Evolutionary conservation across 805 yeast genomes (phyloP), one percentile per base, ranked within the genome.

Genomic region (Saccharomycopsis guyanensis): DNA sequence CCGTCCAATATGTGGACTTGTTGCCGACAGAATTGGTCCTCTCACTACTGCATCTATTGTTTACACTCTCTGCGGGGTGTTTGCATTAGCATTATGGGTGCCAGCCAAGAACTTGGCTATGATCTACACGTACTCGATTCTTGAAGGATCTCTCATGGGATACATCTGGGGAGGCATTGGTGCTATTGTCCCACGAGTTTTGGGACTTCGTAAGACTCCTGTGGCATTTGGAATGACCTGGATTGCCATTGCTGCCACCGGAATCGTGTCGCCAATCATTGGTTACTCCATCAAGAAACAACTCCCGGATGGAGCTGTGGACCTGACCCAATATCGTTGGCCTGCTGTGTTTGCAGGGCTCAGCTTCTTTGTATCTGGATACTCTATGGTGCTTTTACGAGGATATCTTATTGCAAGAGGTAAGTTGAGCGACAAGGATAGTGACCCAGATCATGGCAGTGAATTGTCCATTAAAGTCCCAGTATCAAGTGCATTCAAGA

Each of bases 101-200:
- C 82, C 83, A 2, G 73, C 78, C 13, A 63, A 75, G 47, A 78
- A 75, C 54, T 70, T 61, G 49, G 80, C 81, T 1, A 75, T 82
- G 1, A 74, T 78, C 1, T 55, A 78, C 4, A 70, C 63, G 0
- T 74, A 78, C 56, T 75, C 76, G 1, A 27, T 79, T 13, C 50
- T 79, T 3, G 68, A 64, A 53, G 87, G 87, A 32, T 63, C 69
- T 0, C 43, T 73, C 27, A 79, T 80, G 81, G 86, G 86, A 2
- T 65, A 77, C 8, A 64, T 79, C 37, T 80, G 78, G 73, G 73
- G 79, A 3, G 70, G 76, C 2, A 53, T 72, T 50, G 72, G 80
- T 0, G 69, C 83, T 2, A 63, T 76, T 22, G 59, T 69, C 1
- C 71, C 81, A 1, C 59, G 78, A 42, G 62, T 78, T 22, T 72